These are phyloP conservation scores for Arthonia radiata DNA, from an alignment of 495 filamentous ascomycete genomes.

Conservation along the genomic window DNA sequence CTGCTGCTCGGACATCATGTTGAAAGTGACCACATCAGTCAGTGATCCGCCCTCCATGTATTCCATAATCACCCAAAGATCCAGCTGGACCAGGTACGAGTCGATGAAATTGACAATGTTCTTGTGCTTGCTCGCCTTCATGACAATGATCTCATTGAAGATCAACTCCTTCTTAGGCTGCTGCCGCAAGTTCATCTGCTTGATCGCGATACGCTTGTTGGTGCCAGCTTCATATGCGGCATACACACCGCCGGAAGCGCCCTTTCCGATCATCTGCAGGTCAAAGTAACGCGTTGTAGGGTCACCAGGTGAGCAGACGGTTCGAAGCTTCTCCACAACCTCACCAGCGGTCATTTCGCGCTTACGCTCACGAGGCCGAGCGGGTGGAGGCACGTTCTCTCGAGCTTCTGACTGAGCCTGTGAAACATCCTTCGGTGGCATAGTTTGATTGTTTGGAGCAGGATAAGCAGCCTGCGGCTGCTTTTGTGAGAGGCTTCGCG, in stretches of 20 bases:
- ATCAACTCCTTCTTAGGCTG: slow-evolving; percentile 98
- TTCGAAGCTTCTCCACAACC: slow-evolving; percentile 55
- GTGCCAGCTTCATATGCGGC: slow-evolving; percentile 68
- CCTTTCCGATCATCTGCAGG: slow-evolving; percentile 89
- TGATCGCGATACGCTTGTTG: slow-evolving; percentile 84
- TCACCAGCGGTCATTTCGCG: slow-evolving; percentile 56
- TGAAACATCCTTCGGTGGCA: slow-evolving; percentile 32
- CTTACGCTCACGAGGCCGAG: slow-evolving; percentile 50
- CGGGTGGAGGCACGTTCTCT: slow-evolving; percentile 23
- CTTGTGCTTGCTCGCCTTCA: slow-evolving; percentile 95
- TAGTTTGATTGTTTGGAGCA: too few relatives aligned
- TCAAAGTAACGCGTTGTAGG: slow-evolving; percentile 68
- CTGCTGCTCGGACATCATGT: slow-evolving; percentile 93
- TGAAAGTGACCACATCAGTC: slow-evolving; percentile 95
- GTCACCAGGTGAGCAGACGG: slow-evolving; percentile 74
- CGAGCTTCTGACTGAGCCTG: slow-evolving; percentile 21
- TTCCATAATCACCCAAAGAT: slow-evolving; percentile 98
- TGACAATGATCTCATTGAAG: slow-evolving; percentile 95
- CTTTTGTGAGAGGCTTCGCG: slow-evolving; percentile 22
- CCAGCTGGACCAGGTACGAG: slow-evolving; percentile 67
- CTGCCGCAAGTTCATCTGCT: slow-evolving; percentile 97
- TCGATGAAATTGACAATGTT: slow-evolving; percentile 99
- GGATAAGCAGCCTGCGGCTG: slow-evolving; percentile 29
- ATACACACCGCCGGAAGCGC: slow-evolving; percentile 86
- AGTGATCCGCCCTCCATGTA: slow-evolving; percentile 97